Evolutionary conservation across 2,329 filamentous ascomycete species (phyloP).

Genomic region (Colletotrichum simmondsii): DNA sequence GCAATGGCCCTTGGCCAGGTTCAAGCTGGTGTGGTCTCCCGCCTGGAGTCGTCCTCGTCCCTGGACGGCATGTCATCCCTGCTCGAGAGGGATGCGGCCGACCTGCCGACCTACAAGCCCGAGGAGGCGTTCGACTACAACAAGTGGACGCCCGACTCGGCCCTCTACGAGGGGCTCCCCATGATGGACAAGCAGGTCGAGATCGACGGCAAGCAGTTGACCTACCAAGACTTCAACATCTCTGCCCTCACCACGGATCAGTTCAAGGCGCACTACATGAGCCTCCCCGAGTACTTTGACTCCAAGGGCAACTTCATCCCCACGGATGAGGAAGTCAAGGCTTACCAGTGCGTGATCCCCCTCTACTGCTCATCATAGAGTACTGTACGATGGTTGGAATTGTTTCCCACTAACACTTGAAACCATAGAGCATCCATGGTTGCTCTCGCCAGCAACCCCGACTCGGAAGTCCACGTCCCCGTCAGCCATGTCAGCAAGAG

Average conservation of each 20-base stretch:
- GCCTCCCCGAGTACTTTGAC: neutral
- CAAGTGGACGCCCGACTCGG: neutral
- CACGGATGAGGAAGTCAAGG: neutral
- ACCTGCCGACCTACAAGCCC: neutral
- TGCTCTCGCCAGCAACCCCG: neutral
- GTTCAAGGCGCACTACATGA: constrained; percentile 11
- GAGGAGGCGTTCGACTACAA: neutral
- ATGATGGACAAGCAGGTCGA: constrained; percentile 2
- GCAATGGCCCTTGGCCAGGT: constrained; percentile 4
- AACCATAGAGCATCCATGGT: neutral
- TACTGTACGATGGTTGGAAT: neutral
- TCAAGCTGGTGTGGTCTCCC: neutral
- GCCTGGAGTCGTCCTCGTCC: neutral
- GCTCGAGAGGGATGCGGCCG: neutral
- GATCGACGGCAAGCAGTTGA: constrained; percentile 3
- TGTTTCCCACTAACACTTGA: too few relatives aligned
- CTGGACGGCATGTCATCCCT: neutral
- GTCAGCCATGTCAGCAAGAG: constrained; percentile 2
- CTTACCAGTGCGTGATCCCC: neutral
- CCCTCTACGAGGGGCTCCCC: neutral
- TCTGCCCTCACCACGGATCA: constrained; percentile 6
- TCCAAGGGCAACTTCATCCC: neutral
- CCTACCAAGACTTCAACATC: constrained; percentile 11
- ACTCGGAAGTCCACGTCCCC: neutral
- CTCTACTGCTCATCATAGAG: neutral